These are phyloP conservation scores for Termitomyces sp. DNA, from an alignment of 768 basidiomycete genomes.

Conservation along the genomic window DNA sequence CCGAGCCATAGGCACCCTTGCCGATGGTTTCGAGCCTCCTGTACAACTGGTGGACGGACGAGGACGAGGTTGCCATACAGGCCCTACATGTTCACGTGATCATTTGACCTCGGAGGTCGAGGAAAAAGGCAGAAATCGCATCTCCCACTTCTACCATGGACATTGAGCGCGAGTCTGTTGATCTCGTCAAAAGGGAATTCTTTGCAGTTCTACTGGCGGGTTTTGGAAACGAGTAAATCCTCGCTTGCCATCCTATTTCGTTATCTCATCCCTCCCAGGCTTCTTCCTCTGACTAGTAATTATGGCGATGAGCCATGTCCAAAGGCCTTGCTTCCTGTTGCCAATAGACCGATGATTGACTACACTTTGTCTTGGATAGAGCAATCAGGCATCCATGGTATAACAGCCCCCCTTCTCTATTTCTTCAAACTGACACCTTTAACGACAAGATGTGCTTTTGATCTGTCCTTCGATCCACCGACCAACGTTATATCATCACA, in stretches of 20 bases:
- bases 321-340: slow-evolving; percentile 85
- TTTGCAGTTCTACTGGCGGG: slow-evolving; percentile 86
- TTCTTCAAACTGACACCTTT: slow-evolving; percentile 5
- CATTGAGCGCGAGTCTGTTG: slow-evolving; percentile 51
- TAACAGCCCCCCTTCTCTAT: background rate
- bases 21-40: slow-evolving; percentile 89
- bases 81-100: slow-evolving; percentile 9
- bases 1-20: slow-evolving; percentile 94
- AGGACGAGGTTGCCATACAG: slow-evolving; percentile 15
- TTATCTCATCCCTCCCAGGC: slow-evolving; percentile 36
- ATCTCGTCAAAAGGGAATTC: slow-evolving; percentile 68
- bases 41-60: slow-evolving; percentile 76
- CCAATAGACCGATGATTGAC: slow-evolving; percentile 84
- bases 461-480: slow-evolving; percentile 81
- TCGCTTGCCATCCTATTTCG: slow-evolving; percentile 1
- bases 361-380: slow-evolving; percentile 85
- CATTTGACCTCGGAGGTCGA: background rate
- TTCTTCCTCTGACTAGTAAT: slow-evolving; percentile 70
- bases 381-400: slow-evolving; percentile 80
- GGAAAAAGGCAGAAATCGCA: background rate
- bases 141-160: slow-evolving; percentile 43
- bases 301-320: slow-evolving; percentile 80
- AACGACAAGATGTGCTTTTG: slow-evolving; percentile 69
- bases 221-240: slow-evolving; percentile 78
- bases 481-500: slow-evolving; percentile 74